Conservation (phyloP, 148 eudicot genomes). For the Camellia granthamiana region DNA sequence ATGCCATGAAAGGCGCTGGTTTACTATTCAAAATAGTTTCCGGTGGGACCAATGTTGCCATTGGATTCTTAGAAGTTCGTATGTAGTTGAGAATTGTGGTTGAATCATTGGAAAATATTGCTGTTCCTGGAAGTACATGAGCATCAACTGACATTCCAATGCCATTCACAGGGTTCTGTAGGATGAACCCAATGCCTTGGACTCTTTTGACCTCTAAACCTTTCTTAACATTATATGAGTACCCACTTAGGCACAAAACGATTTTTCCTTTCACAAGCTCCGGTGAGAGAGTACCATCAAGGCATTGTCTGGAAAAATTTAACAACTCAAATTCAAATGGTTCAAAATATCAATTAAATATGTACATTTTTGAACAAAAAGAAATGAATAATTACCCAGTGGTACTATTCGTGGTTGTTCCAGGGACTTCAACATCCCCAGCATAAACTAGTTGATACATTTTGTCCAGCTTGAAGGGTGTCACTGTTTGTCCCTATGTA, state of each 20-base stretch:
- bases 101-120: background rate
- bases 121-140: constrained; percentile 18
- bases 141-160: constrained; percentile 8
- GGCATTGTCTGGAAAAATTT: constrained; percentile 5
- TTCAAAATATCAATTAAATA: background rate
- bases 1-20: constrained; percentile 20
- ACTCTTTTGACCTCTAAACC: constrained; percentile 15
- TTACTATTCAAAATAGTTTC: constrained; percentile 8
- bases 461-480: background rate
- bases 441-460: constrained; percentile 15
- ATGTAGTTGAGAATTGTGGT: constrained; percentile 10
- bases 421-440: constrained; percentile 9
- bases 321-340: background rate
- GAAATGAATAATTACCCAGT: constrained; percentile 1
- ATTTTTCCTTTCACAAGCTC: constrained; percentile 14
- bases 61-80: background rate
- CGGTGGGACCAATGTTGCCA: background rate
- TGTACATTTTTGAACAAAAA: background rate
- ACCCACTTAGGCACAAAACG: constrained; percentile 8
- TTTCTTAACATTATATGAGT: background rate
- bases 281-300: constrained; percentile 4
- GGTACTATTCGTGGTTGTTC: background rate
- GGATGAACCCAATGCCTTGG: constrained; percentile 11
- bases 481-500: constrained; percentile 16
- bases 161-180: background rate